Evolutionary conservation across 179 eudicot genomes (phyloP), one percentile per base, ranked within the genome.

Genomic region (Silene noctiflora): DNA sequence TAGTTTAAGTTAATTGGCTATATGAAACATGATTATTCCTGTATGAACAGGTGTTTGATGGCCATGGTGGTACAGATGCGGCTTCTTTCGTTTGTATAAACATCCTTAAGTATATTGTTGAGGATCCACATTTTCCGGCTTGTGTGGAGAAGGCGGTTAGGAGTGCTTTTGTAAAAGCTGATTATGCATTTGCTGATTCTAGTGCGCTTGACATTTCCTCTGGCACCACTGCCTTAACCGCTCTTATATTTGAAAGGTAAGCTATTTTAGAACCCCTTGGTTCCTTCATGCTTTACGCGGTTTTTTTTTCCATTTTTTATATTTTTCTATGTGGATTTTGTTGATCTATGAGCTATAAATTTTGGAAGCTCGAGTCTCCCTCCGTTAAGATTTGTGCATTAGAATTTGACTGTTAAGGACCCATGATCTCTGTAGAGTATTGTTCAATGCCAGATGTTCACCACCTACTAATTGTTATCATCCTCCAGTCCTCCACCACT

Each of bases 21-120:
- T 53, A 20, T 67, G 20, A 65, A 72, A 27, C 56, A 46, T 42
- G 44, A 62, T 31, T 67, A 8, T 46, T 31, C 42, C 51, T 71
- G 1, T 80, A 21, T 78, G 51, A 42, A 46, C 84, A 92, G 97
- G 97, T 92, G 56, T 92, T 91, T 86, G 97, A 92, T 86, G 97
- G 97, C 16, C 97, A 92, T 77, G 97, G 97, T 63, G 97, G 97
- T 74, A 86, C 83, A 20, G 96, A 91, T 83, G 97, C 97, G 4
- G 93, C 94, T 73, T 81, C 78, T 11, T 92, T 83, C 83, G 82
- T 87, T 61, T 75, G 85, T 80, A 83, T 79, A 27, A 91, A 87
- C 82, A 87, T 92, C 51, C 89, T 91, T 5, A 88, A 86, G 81
- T 85, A 86, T 72, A 89, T 92, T 42, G 78, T 88, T 58, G 92